These are phyloP conservation scores for Persicaria maculosa DNA, from an alignment of 148 eudicot genomes.

Conservation along the genomic window DNA sequence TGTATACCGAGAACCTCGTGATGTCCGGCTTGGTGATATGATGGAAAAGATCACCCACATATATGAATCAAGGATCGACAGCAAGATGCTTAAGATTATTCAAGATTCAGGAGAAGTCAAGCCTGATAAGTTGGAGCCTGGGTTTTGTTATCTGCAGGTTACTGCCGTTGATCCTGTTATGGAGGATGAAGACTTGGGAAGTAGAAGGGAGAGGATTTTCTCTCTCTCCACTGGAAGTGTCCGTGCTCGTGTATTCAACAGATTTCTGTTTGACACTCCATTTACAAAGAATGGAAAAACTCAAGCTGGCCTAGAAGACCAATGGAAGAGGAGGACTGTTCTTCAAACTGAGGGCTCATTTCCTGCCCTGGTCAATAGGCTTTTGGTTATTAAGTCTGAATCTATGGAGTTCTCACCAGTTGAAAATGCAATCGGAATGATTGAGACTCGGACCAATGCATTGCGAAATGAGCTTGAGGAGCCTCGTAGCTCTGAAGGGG, in stretches of 20 bases:
- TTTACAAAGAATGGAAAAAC: conserved; percentile 98
- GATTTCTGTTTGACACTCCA: conserved; percentile 95
- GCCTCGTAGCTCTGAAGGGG: conserved; percentile 98
- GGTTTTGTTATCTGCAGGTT: conserved; percentile 90
- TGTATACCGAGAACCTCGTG: conserved; percentile 94
- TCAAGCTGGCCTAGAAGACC: conserved; percentile 98
- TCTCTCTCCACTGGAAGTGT: conserved; percentile 94
- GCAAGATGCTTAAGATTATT: conserved; percentile 75
- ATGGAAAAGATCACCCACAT: conserved; percentile 98
- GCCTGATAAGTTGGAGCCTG: conserved; percentile 84
- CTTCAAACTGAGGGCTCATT: conserved; percentile 95
- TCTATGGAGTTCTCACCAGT: conserved; percentile 98
- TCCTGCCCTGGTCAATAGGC: conserved; percentile 94
- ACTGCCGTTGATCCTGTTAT: conserved; percentile 99
- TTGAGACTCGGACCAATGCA: conserved; percentile 96
- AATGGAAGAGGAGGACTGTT: conserved; percentile 96
- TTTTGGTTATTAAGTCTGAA: conserved; percentile 77
- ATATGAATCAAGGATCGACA: conserved; percentile 88
- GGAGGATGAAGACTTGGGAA: conserved; percentile 99
- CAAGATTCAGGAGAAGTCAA: conserved; percentile 99
- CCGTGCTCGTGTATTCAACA: conserved; percentile 97
- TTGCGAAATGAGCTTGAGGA: conserved; percentile 95
- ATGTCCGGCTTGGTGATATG: conserved; percentile 95
- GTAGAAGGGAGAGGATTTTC: conserved; percentile 95
- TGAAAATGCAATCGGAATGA: conserved; percentile 99